Conservation (phyloP, 345 rosid genomes). For the Nephelium lappaceum region DNA sequence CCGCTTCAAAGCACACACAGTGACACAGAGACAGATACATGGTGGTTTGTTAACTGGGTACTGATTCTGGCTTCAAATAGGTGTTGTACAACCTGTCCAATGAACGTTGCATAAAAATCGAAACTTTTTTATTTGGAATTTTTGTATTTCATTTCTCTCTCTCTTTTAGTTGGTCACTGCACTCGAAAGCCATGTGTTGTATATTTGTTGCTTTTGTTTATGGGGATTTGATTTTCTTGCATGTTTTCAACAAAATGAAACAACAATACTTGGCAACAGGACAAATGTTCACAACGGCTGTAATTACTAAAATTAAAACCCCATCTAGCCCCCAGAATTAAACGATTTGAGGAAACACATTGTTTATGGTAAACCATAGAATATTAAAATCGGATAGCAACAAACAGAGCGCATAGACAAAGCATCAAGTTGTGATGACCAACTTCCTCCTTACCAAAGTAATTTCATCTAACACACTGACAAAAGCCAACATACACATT, state of each 20-base stretch:
- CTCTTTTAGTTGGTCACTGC: too few species aligned
- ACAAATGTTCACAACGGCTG: not conserved
- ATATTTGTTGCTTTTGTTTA: too few species aligned
- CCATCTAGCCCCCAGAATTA: conserved; percentile 1
- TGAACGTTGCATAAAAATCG: too few species aligned
- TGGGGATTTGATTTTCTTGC: too few species aligned
- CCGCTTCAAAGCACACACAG: too few species aligned
- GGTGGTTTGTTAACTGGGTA: too few species aligned
- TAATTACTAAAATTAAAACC: not conserved
- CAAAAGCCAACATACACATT: conserved; percentile 13
- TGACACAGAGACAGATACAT: too few species aligned
- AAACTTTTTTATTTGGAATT: too few species aligned
- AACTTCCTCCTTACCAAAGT: not conserved
- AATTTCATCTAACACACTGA: conserved; percentile 18
- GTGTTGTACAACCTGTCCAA: too few species aligned
- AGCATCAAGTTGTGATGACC: not conserved
- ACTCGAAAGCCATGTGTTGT: too few species aligned
- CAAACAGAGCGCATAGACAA: not conserved
- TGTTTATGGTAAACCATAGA: not conserved
- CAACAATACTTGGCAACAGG: conserved; percentile 4
- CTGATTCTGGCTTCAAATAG: too few species aligned
- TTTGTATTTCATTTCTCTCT: too few species aligned
- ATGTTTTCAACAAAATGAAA: not conserved
- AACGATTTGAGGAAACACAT: not conserved
- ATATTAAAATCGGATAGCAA: not conserved